Base-by-base conservation (phyloP, 306 rosid species). In the Potentilla sterilis region DNA sequence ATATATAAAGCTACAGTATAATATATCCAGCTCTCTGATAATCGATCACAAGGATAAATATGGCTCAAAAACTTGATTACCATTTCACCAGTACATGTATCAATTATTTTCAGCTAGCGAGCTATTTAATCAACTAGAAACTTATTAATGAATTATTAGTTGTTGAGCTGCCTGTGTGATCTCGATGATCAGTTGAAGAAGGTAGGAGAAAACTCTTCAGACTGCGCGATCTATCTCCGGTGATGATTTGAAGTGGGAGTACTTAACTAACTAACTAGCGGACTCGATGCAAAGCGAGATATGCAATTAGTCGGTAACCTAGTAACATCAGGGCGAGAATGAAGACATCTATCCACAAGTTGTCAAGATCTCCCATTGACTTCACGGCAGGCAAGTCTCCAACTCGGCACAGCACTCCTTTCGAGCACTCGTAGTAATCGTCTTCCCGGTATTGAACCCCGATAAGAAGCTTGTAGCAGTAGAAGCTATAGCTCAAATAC, bases 401-500 rank as follows among this genome's bases (percentile, higher is more conserved):
- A 51, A 90, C 97, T 61, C 80, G 83, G 77, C 99, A 92, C 57
- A 82, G 21, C 10, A 80, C 89, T 4, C 96, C 97, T 15, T 83
- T 81, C 37, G 93, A 82, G 84, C 99, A 95, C 80, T 92, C 93
- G 64, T 95, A 95, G 35, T 78, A 82, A 28, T 95, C 99, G 46
- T 84, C 84, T 24, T 89, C 91, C 44, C 57, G 49, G 85, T 95
- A 95, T 54, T 95, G 99, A 65, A 92, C 97, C 6, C 99, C 99
- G 5, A 95, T 86, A 63, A 95, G 91, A 35, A 95, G 97, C 86
- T 90, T 95, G 93, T 95, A 95, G 49, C 97, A 95, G 74, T 95
- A 95, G 83, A 89, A 95, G 86, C 99, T 95, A 43, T 95, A 95
- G 83, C 99, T 95, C 38, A 95, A 83, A 76, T 89, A 95, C 91